Conservation (phyloP, 2,329 filamentous ascomycete genomes). For the Penicillium sp. region DNA sequence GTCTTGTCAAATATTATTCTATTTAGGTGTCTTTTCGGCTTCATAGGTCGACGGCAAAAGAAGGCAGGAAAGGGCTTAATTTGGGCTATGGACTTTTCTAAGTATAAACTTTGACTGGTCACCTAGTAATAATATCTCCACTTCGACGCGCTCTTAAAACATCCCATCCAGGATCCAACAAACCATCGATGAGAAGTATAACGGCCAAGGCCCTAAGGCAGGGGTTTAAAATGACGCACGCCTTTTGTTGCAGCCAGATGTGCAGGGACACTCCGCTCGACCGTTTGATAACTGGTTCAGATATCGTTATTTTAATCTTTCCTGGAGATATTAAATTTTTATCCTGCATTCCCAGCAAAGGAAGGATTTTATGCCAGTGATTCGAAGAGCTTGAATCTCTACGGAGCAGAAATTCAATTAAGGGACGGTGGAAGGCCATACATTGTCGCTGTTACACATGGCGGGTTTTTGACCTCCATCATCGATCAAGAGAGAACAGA, state of each 20-base stretch:
- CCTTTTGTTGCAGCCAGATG: conserved; percentile 8
- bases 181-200: not conserved
- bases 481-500: not conserved
- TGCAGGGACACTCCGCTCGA: conserved; percentile 14
- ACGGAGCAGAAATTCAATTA: conserved; percentile 1
- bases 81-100: too few relatives aligned
- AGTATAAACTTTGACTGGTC: too few relatives aligned
- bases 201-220: not conserved
- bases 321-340: conserved; percentile 5
- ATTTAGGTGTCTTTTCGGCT: too few relatives aligned
- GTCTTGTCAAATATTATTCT: too few relatives aligned
- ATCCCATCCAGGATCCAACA: conserved; percentile 3
- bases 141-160: conserved; percentile 3
- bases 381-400: not conserved
- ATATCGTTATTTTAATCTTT: conserved; percentile 4
- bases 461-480: conserved; percentile 9
- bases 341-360: conserved; percentile 9
- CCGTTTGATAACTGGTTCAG: conserved; percentile 17
- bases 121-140: not conserved
- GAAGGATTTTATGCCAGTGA: conserved; percentile 7
- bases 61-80: too few relatives aligned
- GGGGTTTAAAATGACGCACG: conserved; percentile 1
- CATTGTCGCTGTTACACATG: conserved; percentile 17
- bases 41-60: too few relatives aligned
- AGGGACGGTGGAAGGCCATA: conserved; percentile 1